Percentiles rank a stretch among this genome's conserved stretches.
phyloP scores from a whole-genome alignment of 371 early-diverging fungal genomes.

The Mortierella sp. region DNA sequence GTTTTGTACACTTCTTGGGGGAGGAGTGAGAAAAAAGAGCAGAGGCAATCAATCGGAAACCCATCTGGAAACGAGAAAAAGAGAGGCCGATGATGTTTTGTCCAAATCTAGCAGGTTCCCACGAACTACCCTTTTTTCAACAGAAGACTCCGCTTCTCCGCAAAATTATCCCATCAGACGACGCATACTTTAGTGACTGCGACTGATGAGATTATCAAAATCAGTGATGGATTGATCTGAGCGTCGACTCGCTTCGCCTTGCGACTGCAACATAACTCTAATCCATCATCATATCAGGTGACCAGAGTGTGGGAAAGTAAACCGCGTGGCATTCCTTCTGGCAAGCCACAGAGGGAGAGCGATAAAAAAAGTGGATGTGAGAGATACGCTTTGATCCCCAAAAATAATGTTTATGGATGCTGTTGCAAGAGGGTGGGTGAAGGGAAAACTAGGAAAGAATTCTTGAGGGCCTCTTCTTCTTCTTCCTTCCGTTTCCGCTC shows the following conservation, averaged over 20 bases:
- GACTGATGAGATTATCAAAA: constrained; percentile 4
- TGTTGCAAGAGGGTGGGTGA: constrained; percentile 27
- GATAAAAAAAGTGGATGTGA: constrained; percentile 7
- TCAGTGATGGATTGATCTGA: not conserved
- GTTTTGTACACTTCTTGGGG: not conserved
- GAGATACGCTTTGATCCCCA: not conserved
- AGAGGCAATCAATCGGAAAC: not conserved
- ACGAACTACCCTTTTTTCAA: not conserved
- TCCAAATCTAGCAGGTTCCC: not conserved
- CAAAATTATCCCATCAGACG: constrained; percentile 3
- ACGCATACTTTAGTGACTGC: not conserved
- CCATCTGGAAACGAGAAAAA: not conserved
- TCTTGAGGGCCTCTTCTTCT: constrained; percentile 39
- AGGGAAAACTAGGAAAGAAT: constrained; percentile 38
- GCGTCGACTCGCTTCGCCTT: constrained; percentile 8
- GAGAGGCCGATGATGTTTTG: not conserved
- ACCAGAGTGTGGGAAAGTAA: not conserved
- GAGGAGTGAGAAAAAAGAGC: not conserved
- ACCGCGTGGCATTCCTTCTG: not conserved
- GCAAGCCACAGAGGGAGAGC: not conserved
- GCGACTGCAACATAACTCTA: not conserved
- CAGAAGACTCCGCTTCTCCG: not conserved
- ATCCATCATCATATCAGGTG: not conserved
- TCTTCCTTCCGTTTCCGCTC: constrained; percentile 31
- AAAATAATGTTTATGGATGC: not conserved